Base-by-base conservation (phyloP, 192 early-diverging fungal species). In the Backusella macrospora region DNA sequence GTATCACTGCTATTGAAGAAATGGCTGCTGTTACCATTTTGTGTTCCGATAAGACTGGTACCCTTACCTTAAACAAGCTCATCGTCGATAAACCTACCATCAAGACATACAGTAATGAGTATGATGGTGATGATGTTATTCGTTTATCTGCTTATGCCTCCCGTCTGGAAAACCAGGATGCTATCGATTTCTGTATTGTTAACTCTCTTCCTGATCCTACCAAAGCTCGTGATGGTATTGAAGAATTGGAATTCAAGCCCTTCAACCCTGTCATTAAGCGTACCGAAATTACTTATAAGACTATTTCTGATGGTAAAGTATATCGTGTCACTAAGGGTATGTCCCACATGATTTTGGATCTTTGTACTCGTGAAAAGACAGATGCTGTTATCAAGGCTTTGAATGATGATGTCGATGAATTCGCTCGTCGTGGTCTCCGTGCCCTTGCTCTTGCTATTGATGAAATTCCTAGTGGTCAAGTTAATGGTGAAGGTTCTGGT, bases 251-350 rank as follows among this genome's bases (percentile, higher is more conserved):
- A 80, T 92, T 92, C 76, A 73, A 86, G 67, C 91, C 91, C 37
- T 92, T 92, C 81, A 90, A 92, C 81, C 91, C 91, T 18, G 89
- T 90, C 43, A 85, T 88, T 73, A 92, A 92, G 90, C 89, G 89
- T 81, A 92, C 89, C 72, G 77, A 91, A 78, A 85, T 86, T 62
- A 90, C 88, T 40, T 90, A 89, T 84, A 87, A 84, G 77, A 83
- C 85, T 52, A 78, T 83, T 49, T 81, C 85, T 12, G 87, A 89
- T 75, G 87, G 87, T 74, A 87, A 84, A 12, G 85, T 88, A 15
- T 85, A 87, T 76, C 88, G 89, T 78, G 87, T 89, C 38, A 85
- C 87, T 82, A 92, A 92, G 90, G 91, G 91, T 63, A 90, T 90
- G 90, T 88, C 90, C 48, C 88, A 88, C 80, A 85, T 87, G 73